Base-by-base conservation (phyloP, 129 eudicot genomes). In the Escallonia herrerae region DNA sequence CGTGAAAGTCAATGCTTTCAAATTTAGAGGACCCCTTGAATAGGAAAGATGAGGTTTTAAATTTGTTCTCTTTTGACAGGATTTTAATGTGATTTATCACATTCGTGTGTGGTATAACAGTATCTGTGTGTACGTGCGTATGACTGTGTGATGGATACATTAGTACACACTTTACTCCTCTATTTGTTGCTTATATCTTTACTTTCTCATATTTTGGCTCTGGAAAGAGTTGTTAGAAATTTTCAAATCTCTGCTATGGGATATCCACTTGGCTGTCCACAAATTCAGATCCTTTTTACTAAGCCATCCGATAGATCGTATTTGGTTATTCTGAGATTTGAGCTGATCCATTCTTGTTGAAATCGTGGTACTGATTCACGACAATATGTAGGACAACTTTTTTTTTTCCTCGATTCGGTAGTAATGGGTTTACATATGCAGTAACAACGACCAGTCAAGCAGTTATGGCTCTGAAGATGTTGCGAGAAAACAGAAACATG, bases 371-470 rank as follows among this genome's bases (percentile, higher is more conserved):
- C 33, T 22, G 33, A 22, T 22, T 22, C 33, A 22, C 33, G 33
- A 22, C 33, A 22, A 22, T 22, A 22, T 22, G 33, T 22, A 22
- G 33, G 33, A 22, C 33, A 22, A 22, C 33, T 22, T 22, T 22
- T 22, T 22, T 22, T 22, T 22, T 22, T 22, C 1, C 33, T 22
- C 1, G 33, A 22, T 22, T 22, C 33, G 33, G 33, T 22, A 22
- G 33, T 22, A 45, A 51, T 45, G 49, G 40, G 15, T 7, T 58
- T 56, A 59, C 1, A 56, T 66, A 66, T 67, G 70, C 86, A 85
- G 91, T 79, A 71, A 81, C 84, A 8, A 78, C 73, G 47, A 78
- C 84, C 10, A 78, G 67, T 63, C 80, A 79, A 78, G 91, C 91
- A 33, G 70, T 68, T 8, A 70, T 53, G 33, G 91, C 91, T 42